A percentile compares a stretch with the other conserved stretches of the same genome.
These are phyloP conservation scores for Salix dunnii DNA, from an alignment of 345 rosid genomes.

Conservation along the genomic window DNA sequence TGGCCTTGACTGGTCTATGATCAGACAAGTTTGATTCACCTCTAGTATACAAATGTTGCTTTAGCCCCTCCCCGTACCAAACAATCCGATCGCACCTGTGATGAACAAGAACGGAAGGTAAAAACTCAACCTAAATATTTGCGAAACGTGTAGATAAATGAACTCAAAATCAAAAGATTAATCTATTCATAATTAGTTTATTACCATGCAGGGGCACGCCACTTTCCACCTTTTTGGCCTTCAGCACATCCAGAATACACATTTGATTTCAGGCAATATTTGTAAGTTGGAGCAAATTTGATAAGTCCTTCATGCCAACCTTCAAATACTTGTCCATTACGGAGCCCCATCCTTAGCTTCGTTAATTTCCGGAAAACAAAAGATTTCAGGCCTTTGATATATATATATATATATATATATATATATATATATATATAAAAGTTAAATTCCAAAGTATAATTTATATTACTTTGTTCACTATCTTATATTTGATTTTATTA, in stretches of 20 bases:
- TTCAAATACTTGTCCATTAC: slow-evolving; percentile 47
- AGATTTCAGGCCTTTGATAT: neutral
- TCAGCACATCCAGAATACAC: slow-evolving; percentile 52
- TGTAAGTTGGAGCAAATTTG: slow-evolving; percentile 73
- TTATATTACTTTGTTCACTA: no score
- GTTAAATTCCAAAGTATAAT: no score
- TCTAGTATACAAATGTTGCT: slow-evolving; percentile 59
- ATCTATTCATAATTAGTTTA: neutral
- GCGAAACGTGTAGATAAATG: neutral
- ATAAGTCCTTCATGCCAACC: slow-evolving; percentile 71
- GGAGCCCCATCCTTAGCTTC: slow-evolving; percentile 62
- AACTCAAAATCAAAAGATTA: neutral
- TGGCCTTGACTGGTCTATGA: slow-evolving; percentile 74
- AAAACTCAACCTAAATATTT: neutral
- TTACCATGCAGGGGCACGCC: slow-evolving; percentile 82
- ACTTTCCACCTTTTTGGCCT: slow-evolving; percentile 48
- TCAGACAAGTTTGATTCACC: slow-evolving; percentile 68
- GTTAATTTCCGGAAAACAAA: slow-evolving; percentile 4
- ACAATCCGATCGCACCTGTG: slow-evolving; percentile 74
- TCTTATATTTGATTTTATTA: no score
- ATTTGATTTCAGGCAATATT: slow-evolving; percentile 62
- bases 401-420: neutral
- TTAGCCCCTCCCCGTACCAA: slow-evolving; percentile 60
- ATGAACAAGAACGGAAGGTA: neutral
- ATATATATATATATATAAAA: no score